A percentile compares a stretch with the other conserved stretches of the same genome.
Evolutionary conservation across 768 basidiomycete species (phyloP).

Genomic region (Lyophyllum shimeji): DNA sequence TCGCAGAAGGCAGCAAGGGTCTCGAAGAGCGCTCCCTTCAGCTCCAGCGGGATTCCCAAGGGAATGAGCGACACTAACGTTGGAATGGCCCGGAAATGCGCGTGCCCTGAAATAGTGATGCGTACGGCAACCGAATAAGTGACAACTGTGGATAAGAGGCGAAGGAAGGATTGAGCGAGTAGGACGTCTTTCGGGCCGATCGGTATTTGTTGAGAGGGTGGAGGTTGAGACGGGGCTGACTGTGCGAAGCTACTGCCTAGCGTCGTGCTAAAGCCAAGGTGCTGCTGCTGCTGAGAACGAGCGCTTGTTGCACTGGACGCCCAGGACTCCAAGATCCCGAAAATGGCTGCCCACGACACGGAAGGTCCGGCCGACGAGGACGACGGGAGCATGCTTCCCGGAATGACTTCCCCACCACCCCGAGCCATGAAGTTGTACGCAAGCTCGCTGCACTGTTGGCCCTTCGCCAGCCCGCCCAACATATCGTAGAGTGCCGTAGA

Average conservation of each 20-base stretch:
- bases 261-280: conserved; percentile 15
- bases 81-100: conserved; percentile 78
- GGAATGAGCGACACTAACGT: conserved; percentile 79
- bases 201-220: conserved; percentile 46
- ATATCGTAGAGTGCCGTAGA: conserved; percentile 85
- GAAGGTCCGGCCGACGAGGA: conserved; percentile 51
- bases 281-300: conserved; percentile 36
- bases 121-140: conserved; percentile 76
- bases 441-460: conserved; percentile 81
- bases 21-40: conserved; percentile 85
- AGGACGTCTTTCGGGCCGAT: conserved; percentile 71
- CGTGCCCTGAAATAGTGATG: conserved; percentile 71
- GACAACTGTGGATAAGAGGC: conserved; percentile 74
- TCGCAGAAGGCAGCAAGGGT: conserved; percentile 81
- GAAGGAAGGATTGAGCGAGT: conserved; percentile 79
- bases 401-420: conserved; percentile 68
- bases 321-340: conserved; percentile 77
- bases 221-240: conserved; percentile 37
- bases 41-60: conserved; percentile 80
- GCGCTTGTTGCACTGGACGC: conserved; percentile 48
- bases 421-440: conserved; percentile 88
- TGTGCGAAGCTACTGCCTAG: conserved; percentile 29
- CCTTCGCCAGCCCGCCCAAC: conserved; percentile 81
- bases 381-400: conserved; percentile 55
- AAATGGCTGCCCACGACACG: conserved; percentile 79